These are phyloP conservation scores for Suillus spraguei DNA, from an alignment of 768 basidiomycete genomes.

Conservation along the genomic window DNA sequence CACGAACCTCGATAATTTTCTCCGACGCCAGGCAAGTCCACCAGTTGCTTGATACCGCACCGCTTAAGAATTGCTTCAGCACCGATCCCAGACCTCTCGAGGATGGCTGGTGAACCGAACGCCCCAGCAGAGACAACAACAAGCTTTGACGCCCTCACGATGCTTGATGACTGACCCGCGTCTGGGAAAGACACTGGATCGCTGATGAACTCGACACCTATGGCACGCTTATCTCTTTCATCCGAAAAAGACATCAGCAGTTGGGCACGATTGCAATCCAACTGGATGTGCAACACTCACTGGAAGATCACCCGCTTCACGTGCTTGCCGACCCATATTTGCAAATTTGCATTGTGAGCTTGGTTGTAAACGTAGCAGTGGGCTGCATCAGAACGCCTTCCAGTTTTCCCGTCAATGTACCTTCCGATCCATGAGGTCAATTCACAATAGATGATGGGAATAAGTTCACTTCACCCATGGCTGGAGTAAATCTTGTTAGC, in stretches of 20 bases:
- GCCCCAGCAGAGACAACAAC: conserved; percentile 43
- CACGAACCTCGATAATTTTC: conserved; percentile 41
- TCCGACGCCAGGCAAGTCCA: conserved; percentile 46
- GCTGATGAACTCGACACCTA: conserved; percentile 39
- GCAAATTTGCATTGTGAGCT: conserved; percentile 31
- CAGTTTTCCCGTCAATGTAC: conserved; percentile 50
- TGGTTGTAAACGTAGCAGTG: conserved; percentile 42
- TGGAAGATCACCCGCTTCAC: conserved; percentile 40
- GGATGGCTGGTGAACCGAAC: conserved; percentile 49
- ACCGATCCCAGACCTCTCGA: conserved; percentile 56
- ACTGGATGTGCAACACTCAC: conserved; percentile 22
- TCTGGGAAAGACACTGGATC: conserved; percentile 29
- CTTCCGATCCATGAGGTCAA: conserved; percentile 33
- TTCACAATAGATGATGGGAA: not conserved
- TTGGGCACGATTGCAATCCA: not conserved
- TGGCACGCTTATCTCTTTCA: conserved; percentile 36
- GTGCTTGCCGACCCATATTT: conserved; percentile 31
- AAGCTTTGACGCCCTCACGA: conserved; percentile 34
- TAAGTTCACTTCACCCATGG: conserved; percentile 21
- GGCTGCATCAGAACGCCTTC: conserved; percentile 32
- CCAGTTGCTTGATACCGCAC: conserved; percentile 30
- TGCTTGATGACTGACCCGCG: conserved; percentile 9
- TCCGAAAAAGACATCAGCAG: not conserved
- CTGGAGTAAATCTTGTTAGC: conserved; percentile 15
- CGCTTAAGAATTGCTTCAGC: conserved; percentile 29